Evolutionary conservation across 257 asterid species (phyloP).

Genomic region (Solanum appendiculatum): DNA sequence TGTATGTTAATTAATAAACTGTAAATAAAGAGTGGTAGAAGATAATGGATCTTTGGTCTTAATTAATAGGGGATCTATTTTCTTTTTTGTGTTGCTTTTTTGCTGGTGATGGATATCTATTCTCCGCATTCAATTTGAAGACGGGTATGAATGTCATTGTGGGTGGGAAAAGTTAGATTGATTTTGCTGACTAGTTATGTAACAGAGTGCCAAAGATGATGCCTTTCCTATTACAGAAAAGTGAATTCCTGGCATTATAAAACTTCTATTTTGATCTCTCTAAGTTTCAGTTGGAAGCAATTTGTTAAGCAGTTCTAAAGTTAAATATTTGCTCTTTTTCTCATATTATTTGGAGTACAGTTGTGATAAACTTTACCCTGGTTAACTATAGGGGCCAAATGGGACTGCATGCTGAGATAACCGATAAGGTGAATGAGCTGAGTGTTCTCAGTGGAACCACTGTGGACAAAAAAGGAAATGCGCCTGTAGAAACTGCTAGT

Average conservation of each 20-base stretch:
- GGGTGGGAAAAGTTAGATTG: background rate
- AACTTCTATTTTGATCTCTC: background rate
- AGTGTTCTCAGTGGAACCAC: conserved; percentile 36
- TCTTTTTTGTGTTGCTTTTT: background rate
- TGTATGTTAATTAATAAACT: background rate
- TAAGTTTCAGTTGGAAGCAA: background rate
- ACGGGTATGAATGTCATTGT: background rate
- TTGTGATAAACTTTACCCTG: background rate
- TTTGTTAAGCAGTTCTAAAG: background rate
- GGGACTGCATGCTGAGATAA: conserved; percentile 46
- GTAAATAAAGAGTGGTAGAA: background rate
- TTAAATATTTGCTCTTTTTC: background rate
- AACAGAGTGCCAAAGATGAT: background rate
- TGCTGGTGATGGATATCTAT: background rate
- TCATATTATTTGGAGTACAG: background rate
- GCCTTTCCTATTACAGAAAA: background rate
- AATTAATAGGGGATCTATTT: background rate
- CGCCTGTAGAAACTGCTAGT: conserved; percentile 24
- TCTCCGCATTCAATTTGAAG: background rate
- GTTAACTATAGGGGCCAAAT: conserved; percentile 64
- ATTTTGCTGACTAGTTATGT: background rate
- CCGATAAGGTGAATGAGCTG: conserved; percentile 35
- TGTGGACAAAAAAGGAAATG: conserved; percentile 19
- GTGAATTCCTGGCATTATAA: background rate
- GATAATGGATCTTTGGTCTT: background rate